Base-by-base conservation (phyloP, 805 yeast species). In the Saturnispora zaruensis region DNA sequence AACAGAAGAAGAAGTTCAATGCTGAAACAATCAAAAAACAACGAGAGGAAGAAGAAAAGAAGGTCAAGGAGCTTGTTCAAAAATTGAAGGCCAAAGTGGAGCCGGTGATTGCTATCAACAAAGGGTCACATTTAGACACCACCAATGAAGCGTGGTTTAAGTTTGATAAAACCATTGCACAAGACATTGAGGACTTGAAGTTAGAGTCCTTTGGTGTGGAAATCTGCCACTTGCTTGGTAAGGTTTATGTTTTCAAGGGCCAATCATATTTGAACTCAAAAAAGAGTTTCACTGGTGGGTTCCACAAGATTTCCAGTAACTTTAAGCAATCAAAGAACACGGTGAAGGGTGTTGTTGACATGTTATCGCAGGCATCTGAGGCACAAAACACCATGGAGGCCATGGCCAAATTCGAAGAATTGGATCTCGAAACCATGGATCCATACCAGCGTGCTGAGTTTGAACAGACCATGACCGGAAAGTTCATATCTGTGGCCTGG, bases 121-220 rank as follows among this genome's bases (percentile, higher is more conserved):
- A 74, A 1, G 49, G 55, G 23, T 60, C 58, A 3, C 74, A 70
- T 52, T 66, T 76, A 18, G 50, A 54, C 37, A 43, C 41, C 3
- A 74, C 71, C 44, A 70, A 70, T 70, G 66, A 69, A 36, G 70
- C 64, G 9, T 73, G 76, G 53, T 68, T 68, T 34, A 66, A 74
- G 21, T 91, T 88, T 64, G 68, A 74, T 52, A 73, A 72, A 50
- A 83, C 85, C 63, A 75, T 86, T 57, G 74, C 73, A 53, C 80
- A 82, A 59, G 98, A 93, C 65, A 96, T 95, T 14, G 93, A 90
- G 61, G 71, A 81, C 26, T 71, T 86, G 55, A 85, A 84, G 58
- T 77, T 83, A 79, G 93, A 86, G 64, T 84, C 91, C 21, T 86
- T 86, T 66, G 95, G 95, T n/a, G 66, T 84, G 30, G 89, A 86